Conservation (phyloP, 1,284 basidiomycete genomes). For the Cronartium quercuum region DNA sequence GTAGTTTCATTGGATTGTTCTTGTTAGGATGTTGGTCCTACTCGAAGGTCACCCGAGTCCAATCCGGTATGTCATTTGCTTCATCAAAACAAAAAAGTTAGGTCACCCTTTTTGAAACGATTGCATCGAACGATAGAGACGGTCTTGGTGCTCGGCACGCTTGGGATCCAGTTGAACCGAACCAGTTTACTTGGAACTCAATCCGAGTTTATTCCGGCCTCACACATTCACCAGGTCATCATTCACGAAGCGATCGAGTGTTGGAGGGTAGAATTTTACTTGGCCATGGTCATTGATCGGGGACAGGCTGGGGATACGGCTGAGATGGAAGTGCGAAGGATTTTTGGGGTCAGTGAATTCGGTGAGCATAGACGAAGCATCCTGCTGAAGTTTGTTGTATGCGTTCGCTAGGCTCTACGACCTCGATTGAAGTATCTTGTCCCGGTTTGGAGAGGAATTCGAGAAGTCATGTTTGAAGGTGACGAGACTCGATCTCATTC, state of each 20-base stretch:
- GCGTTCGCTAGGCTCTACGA: conserved; percentile 2
- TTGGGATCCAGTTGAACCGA: conserved; percentile 28
- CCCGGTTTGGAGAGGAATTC: conserved; percentile 25
- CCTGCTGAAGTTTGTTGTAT: not conserved
- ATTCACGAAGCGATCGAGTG: conserved; percentile 37
- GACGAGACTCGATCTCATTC: not conserved
- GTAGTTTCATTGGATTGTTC: not conserved
- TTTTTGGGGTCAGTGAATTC: not conserved
- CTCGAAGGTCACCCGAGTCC: conserved; percentile 2
- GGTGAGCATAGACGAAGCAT: no score
- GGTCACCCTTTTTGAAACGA: not conserved
- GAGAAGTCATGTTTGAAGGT: conserved; percentile 21
- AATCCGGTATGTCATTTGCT: conserved; percentile 10
- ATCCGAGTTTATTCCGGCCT: conserved; percentile 6
- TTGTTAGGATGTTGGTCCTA: not conserved
- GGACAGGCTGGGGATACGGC: not conserved
- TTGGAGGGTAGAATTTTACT: conserved; percentile 32
- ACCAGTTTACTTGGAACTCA: not conserved
- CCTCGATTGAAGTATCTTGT: conserved; percentile 14
- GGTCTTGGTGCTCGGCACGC: conserved; percentile 9
- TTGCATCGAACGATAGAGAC: conserved; percentile 1
- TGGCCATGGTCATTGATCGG: conserved; percentile 21
- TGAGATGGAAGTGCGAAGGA: not conserved
- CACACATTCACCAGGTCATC: conserved; percentile 23
- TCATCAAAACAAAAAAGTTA: not conserved